Conservation (phyloP, 2,329 filamentous ascomycete species). For the Fusarium ambrosium region DNA sequence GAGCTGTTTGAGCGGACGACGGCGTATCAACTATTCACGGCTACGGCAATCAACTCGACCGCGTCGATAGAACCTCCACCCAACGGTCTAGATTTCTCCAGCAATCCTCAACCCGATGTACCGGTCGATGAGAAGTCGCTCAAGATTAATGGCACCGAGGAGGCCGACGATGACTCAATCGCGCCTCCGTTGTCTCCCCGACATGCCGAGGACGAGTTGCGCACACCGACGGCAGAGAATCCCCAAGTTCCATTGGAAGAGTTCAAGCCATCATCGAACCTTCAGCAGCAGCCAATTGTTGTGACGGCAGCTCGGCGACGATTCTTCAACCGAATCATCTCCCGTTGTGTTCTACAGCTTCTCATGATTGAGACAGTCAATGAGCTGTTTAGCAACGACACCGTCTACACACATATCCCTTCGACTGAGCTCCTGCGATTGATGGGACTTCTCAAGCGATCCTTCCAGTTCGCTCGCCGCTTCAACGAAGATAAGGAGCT, state of each 20-base stretch:
- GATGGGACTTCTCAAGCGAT: conserved; percentile 95
- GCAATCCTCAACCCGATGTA: conserved; percentile 56
- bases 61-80: conserved; percentile 65
- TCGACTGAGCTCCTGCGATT: conserved; percentile 89
- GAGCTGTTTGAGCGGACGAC: conserved; percentile 96
- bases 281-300: conserved; percentile 90
- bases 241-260: conserved; percentile 78
- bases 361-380: conserved; percentile 99
- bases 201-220: conserved; percentile 53
- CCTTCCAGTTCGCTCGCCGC: conserved; percentile 94
- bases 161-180: conserved; percentile 56
- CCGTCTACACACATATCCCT: conserved; percentile 93
- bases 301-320: conserved; percentile 93
- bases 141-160: conserved; percentile 70
- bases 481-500: conserved; percentile 99
- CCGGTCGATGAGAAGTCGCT: conserved; percentile 68
- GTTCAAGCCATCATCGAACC: conserved; percentile 81
- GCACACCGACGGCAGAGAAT: conserved; percentile 48
- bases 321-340: conserved; percentile 99
- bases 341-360: conserved; percentile 95
- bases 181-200: conserved; percentile 45
- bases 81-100: conserved; percentile 66
- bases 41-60: conserved; percentile 71
- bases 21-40: conserved; percentile 93
- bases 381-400: conserved; percentile 97